A percentile compares a stretch with the other conserved stretches of the same genome.
These are phyloP conservation scores for Metschnikowia koreensis DNA, from an alignment of 805 yeast species.

Conservation along the genomic window DNA sequence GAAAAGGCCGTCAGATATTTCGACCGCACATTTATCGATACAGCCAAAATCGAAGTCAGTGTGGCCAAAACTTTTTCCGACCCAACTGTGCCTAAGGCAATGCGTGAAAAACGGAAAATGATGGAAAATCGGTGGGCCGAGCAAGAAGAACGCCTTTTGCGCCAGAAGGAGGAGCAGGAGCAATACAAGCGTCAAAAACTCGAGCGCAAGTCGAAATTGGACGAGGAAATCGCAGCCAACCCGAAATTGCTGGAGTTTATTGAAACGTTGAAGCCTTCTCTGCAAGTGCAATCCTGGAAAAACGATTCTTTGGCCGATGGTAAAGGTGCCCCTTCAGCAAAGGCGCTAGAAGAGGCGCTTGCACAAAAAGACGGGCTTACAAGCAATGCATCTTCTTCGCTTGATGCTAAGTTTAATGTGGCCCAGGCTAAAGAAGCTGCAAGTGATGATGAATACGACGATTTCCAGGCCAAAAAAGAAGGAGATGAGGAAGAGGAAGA, in stretches of 20 bases:
- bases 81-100: slow-evolving; percentile 70
- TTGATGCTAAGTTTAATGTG: slow-evolving; percentile 26
- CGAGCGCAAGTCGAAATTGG: slow-evolving; percentile 41
- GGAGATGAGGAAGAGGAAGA: slow-evolving; percentile 51
- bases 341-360: slow-evolving; percentile 45
- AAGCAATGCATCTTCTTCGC: background rate
- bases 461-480: slow-evolving; percentile 35
- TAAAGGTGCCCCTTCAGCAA: slow-evolving; percentile 45
- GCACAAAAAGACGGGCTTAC: slow-evolving; percentile 21
- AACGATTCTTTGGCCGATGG: slow-evolving; percentile 54
- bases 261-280: slow-evolving; percentile 76
- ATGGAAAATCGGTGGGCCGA: slow-evolving; percentile 43
- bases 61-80: slow-evolving; percentile 85
- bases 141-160: slow-evolving; percentile 42
- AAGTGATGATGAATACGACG: slow-evolving; percentile 56
- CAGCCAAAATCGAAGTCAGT: slow-evolving; percentile 74
- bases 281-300: slow-evolving; percentile 72
- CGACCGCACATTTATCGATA: slow-evolving; percentile 76
- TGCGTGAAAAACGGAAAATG: slow-evolving; percentile 36
- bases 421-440: slow-evolving; percentile 40
- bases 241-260: slow-evolving; percentile 76
- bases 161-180: slow-evolving; percentile 38
- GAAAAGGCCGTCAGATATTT: slow-evolving; percentile 72
- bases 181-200: slow-evolving; percentile 38
- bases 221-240: slow-evolving; percentile 60